phyloP scores from a whole-genome alignment of 2,329 filamentous ascomycete genomes.

The Cladobotryum protrusum region DNA sequence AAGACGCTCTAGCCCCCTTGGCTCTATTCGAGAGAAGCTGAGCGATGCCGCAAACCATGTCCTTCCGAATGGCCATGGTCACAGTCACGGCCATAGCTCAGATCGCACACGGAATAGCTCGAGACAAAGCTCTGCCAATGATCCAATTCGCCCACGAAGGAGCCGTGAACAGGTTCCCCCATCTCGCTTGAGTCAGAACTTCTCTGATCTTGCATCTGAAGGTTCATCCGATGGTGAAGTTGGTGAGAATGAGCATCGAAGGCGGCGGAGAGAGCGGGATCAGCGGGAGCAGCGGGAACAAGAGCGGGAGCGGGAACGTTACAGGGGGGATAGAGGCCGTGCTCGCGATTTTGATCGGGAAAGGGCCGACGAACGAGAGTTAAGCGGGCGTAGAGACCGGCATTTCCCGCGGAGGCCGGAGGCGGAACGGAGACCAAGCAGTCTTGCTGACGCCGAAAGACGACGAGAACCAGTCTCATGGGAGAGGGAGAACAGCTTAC shows the following conservation, averaged over 20 bases:
- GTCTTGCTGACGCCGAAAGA: conserved; percentile 44
- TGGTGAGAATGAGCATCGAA: conserved; percentile 26
- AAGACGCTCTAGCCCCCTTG: conserved; percentile 31
- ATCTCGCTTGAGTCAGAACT: conserved; percentile 35
- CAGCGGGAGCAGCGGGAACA: conserved; percentile 23
- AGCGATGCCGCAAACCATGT: conserved; percentile 40
- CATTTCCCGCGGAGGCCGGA: conserved; percentile 35
- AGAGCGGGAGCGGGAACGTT: conserved; percentile 29
- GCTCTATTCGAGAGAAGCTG: conserved; percentile 37
- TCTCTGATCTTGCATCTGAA: conserved; percentile 36
- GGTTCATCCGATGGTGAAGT: conserved; percentile 28
- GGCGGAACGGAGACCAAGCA: conserved; percentile 40
- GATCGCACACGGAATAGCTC: conserved; percentile 33
- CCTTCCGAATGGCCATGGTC: conserved; percentile 30
- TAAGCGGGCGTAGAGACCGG: conserved; percentile 25
- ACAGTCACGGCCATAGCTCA: conserved; percentile 18
- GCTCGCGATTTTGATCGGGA: conserved; percentile 27
- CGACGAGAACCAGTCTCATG: conserved; percentile 30
- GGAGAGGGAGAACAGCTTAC: conserved; percentile 21
- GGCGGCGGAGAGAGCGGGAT: conserved; percentile 18
- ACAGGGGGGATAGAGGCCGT: conserved; percentile 28
- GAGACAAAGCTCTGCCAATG: conserved; percentile 26
- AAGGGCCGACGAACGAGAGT: conserved; percentile 27
- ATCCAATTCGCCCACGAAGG: conserved; percentile 27
- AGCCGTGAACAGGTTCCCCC: conserved; percentile 35